phyloP scores from a whole-genome alignment of 2,329 filamentous ascomycete species.

The Hypoxylon rubiginosum region DNA sequence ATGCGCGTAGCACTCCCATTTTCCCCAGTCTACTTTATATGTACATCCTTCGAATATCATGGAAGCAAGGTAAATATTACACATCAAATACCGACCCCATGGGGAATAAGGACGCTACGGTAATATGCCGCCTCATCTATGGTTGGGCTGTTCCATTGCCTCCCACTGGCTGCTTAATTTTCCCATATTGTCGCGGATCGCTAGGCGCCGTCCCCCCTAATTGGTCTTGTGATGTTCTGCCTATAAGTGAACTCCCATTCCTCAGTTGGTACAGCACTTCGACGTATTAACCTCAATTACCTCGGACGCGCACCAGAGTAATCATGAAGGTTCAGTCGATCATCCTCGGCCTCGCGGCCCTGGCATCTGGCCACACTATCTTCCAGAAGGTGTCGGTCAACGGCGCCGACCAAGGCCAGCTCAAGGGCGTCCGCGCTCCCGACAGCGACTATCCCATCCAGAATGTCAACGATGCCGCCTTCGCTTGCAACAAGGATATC shows the following conservation, averaged over 20 bases:
- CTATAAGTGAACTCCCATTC: constrained; percentile 33
- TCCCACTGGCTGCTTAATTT: constrained; percentile 33
- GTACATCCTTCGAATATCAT: background rate
- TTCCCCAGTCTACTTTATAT: background rate
- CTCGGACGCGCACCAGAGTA: constrained; percentile 2
- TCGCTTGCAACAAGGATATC: constrained; percentile 62
- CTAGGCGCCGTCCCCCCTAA: constrained; percentile 27
- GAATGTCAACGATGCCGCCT: constrained; percentile 60
- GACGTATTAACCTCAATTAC: background rate
- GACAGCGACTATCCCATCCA: constrained; percentile 64
- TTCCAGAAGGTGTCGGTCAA: constrained; percentile 59
- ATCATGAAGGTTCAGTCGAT: constrained; percentile 39
- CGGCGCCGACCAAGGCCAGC: constrained; percentile 62
- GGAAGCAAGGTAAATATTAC: background rate
- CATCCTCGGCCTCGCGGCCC: constrained; percentile 33
- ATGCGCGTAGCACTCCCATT: background rate
- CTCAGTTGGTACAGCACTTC: background rate
- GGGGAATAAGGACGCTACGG: constrained; percentile 12
- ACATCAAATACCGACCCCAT: constrained; percentile 12
- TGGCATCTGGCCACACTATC: constrained; percentile 38
- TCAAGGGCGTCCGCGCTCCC: constrained; percentile 64
- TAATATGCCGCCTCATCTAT: constrained; percentile 20
- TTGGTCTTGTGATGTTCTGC: constrained; percentile 17
- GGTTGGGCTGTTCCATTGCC: constrained; percentile 15
- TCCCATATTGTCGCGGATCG: constrained; percentile 34